Base-by-base conservation (phyloP, 345 rosid species). In the Populus pruinosa region DNA sequence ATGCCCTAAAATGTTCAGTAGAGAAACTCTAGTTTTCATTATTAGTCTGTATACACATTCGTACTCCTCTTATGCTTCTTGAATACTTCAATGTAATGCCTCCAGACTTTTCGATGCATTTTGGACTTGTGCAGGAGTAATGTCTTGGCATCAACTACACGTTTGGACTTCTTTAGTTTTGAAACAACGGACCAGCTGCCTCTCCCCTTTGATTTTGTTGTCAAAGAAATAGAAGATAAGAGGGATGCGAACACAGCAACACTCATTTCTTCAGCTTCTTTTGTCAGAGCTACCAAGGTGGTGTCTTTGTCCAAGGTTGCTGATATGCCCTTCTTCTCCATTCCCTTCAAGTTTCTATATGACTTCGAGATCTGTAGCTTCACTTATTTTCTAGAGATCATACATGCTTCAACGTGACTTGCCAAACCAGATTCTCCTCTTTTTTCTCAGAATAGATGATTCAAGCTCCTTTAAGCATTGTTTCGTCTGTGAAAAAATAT, bases 181-280 rank as follows among this genome's bases (percentile, higher is more conserved):
- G 79, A 75, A 43, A 78, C 70, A 55, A 79, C 36, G 4, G 78
- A 79, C 76, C 78, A 76, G 10, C 72, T 36, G 2, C 9, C 47
- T 18, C 69, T 5, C 29, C 67, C 79, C 31, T 80, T 67, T 49
- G 4, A 55, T 79, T 41, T 70, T 63, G n/a, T 55, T 73, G 70
- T 43, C 23, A 25, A 2, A 75, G 25, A 59, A 44, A 82, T 35
- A 39, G 23, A 20, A 56, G 68, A 71, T 4, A 64, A 33, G 10
- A 79, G 31, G 41, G 76, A 76, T 36, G 69, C 50, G n/a, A 83
- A 79, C 11, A 69, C 25, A 25, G 69, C n/a, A 29, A 61, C 14
- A 16, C 75, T 21, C 4, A 67, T 23, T 63, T 72, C 72, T 67
- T 83, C 83, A 25, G 67, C 73, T 31, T 78, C 76, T 61, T 36